Evolutionary conservation across 257 asterid species (phyloP).

Genomic region (Ophiorrhiza pumila): DNA sequence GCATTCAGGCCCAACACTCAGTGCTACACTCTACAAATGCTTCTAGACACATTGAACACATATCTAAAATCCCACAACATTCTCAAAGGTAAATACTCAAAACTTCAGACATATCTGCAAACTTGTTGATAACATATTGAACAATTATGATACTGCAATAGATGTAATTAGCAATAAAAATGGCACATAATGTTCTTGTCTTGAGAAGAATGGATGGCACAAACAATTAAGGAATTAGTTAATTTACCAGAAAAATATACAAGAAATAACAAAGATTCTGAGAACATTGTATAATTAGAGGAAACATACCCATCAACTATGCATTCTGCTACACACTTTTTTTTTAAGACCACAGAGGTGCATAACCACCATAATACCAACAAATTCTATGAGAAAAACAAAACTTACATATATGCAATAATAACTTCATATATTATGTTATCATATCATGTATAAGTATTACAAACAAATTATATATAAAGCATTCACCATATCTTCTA

Average conservation of each 20-base stretch:
- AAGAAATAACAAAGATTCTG: neutral
- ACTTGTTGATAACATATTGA: neutral
- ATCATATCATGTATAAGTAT: neutral
- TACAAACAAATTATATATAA: neutral
- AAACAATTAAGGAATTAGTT: neutral
- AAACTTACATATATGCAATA: neutral
- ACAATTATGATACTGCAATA: neutral
- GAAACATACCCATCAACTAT: neutral
- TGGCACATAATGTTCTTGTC: neutral
- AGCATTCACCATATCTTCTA: neutral
- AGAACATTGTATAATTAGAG: neutral
- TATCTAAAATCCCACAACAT: neutral
- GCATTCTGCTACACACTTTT: neutral
- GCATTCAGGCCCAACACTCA: neutral
- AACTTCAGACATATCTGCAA: no score
- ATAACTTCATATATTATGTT: no score
- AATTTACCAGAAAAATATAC: neutral
- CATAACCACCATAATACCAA: neutral
- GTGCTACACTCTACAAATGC: no score
- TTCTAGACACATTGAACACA: neutral
- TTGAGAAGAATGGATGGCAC: no score
- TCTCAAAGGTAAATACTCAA: neutral
- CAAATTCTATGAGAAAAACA: no score
- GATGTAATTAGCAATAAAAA: neutral
- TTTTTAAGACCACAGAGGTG: neutral